Percentiles rank a stretch among this genome's conserved stretches.
Evolutionary conservation across 495 filamentous ascomycete genomes (phyloP).

Genomic region (Bacidia gigantensis): DNA sequence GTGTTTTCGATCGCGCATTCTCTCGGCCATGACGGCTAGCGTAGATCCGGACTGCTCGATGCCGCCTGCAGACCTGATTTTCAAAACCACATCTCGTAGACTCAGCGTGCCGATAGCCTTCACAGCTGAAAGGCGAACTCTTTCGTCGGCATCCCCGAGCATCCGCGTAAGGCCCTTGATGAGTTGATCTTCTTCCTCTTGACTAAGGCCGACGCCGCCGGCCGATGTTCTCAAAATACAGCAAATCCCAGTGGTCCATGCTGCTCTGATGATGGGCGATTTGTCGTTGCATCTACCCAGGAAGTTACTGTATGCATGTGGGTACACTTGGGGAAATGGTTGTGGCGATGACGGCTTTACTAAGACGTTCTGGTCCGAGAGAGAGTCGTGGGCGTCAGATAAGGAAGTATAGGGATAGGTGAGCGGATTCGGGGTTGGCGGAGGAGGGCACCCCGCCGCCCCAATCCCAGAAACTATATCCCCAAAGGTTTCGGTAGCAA

Average conservation of each 20-base stretch:
- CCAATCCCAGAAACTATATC: constrained; percentile 89
- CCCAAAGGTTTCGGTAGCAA: constrained; percentile 86
- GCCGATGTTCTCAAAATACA: constrained; percentile 72
- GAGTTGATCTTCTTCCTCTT: constrained; percentile 58
- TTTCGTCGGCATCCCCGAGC: constrained; percentile 79
- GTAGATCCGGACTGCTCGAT: constrained; percentile 56
- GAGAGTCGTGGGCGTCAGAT: constrained; percentile 37
- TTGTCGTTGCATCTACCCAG: constrained; percentile 76
- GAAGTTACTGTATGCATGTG: constrained; percentile 66
- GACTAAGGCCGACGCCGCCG: constrained; percentile 69
- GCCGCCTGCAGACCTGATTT: constrained; percentile 61
- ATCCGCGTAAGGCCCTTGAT: constrained; percentile 62
- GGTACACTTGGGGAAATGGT: constrained; percentile 68
- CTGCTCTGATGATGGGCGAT: constrained; percentile 59
- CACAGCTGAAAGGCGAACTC: constrained; percentile 75
- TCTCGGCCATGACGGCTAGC: constrained; percentile 67
- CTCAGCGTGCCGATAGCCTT: constrained; percentile 64
- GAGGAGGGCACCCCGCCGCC: constrained; percentile 67
- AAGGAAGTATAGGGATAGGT: constrained; percentile 66
- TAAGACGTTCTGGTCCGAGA: constrained; percentile 48
- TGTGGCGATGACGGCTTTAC: constrained; percentile 68
- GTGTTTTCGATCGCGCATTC: constrained; percentile 74
- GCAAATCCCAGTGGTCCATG: constrained; percentile 75
- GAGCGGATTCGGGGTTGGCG: constrained; percentile 58
- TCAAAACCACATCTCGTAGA: constrained; percentile 63